Evolutionary conservation across 257 asterid genomes (phyloP), one percentile per base, ranked within the genome.

Genomic region (Leonotis leonurus): DNA sequence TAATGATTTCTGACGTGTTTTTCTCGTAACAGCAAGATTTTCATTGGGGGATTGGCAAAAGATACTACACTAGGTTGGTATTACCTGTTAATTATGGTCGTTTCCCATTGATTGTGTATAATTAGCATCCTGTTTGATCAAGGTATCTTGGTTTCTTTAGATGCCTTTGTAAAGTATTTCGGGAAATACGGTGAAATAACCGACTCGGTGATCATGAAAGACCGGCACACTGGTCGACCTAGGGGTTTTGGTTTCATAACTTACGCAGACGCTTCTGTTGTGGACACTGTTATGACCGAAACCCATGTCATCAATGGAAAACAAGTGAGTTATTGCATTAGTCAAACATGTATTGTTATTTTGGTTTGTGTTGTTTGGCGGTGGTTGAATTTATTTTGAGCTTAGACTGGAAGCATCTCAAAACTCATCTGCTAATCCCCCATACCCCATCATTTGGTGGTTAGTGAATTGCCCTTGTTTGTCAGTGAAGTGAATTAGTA

Each of bases 101-200:
- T n/a, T n/a, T n/a, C n/a, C n/a, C n/a, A 14, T 26, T 36, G 3
- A 14, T 52, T 50, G 43, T 56, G 67, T 11, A 5, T 32, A 3
- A 4, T n/a, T 7, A 18, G 7, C 13, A 5, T 56, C 17, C 45
- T 29, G 4, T 22, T 21, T 26, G 61, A 30, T 43, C 25, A 0
- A 29, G 9, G 29, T 49, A 3, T 4, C 6, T 32, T 64, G n/a
- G n/a, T n/a, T n/a, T 22, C 3, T 4, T 2, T 67, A 92, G 99
- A 92, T 44, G 75, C 85, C 62, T 89, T 92, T 66, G 89, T 86
- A n/a, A 85, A 83, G 83, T 92, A 92, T 78, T 92, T 92, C 66
- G 99, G 94, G 59, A 89, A 92, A 78, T 92, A 89, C 67, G 99
- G 99, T 27, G 96, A 89, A 75, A 92, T 92, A 51, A 89, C 94